Conservation (phyloP, 805 yeast genomes). For the Danielozyma ontarioensis region DNA sequence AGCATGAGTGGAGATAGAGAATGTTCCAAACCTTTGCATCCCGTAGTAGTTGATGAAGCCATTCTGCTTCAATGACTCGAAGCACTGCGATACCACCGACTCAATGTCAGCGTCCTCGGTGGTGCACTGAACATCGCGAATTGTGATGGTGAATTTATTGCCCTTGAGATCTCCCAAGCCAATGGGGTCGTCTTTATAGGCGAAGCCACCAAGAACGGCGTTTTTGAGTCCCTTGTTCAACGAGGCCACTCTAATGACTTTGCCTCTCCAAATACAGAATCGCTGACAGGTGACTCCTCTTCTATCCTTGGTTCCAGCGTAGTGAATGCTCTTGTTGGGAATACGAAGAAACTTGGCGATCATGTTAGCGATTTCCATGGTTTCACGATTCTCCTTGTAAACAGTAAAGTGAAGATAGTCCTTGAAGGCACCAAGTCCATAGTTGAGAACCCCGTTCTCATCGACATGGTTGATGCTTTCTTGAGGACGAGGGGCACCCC, state of each 20-base stretch:
- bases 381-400: slow-evolving; percentile 93
- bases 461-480: slow-evolving; percentile 36
- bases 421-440: slow-evolving; percentile 70
- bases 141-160: slow-evolving; percentile 80
- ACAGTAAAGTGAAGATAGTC: slow-evolving; percentile 70
- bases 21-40: slow-evolving; percentile 98
- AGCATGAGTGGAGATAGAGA: slow-evolving; percentile 84
- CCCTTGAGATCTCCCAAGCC: slow-evolving; percentile 83
- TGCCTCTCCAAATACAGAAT: slow-evolving; percentile 61
- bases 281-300: slow-evolving; percentile 93
- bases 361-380: slow-evolving; percentile 87
- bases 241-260: slow-evolving; percentile 68
- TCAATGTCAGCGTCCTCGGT: slow-evolving; percentile 33
- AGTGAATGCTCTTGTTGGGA: slow-evolving; percentile 66
- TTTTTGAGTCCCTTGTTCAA: slow-evolving; percentile 74
- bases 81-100: slow-evolving; percentile 44
- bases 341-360: slow-evolving; percentile 68
- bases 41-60: slow-evolving; percentile 96
- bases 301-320: slow-evolving; percentile 95
- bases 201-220: slow-evolving; percentile 73
- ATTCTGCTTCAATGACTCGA: slow-evolving; percentile 50
- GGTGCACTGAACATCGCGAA: slow-evolving; percentile 59
- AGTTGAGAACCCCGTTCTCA: slow-evolving; percentile 53
- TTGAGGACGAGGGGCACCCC: slow-evolving; percentile 12
- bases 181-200: slow-evolving; percentile 57